Evolutionary conservation across 1,284 basidiomycete genomes (phyloP), one percentile per base, ranked within the genome.

Genomic region (Malassezia dermatis): DNA sequence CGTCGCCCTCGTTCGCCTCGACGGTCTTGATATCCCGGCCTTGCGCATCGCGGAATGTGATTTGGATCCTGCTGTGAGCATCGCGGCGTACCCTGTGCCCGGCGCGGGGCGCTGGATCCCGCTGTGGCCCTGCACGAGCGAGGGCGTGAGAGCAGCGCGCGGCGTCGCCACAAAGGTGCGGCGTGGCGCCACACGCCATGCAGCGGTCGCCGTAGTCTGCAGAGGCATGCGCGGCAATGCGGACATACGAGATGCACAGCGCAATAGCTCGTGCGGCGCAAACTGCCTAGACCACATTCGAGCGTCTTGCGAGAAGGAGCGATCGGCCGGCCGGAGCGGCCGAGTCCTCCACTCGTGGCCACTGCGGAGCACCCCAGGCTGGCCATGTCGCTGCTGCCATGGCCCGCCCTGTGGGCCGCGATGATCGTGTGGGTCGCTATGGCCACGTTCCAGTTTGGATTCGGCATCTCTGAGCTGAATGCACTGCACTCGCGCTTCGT

Each of bases 1-100:
- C 89, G 72, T 98, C 93, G 13, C 91, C 93, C 71, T 90, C 89
- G 73, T 87, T 91, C 1, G 81, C 91, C 75, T 95, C 86, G 10
- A 95, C 83, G 0, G 86, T 91, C 77, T 86, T 89, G 56, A 96
- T 79, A 6, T 81, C 78, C 34, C 80, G 80, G 5, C 89, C 91
- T 67, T 89, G 89, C 2, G 88, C 80, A 75, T 94, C 89, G 65
- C 86, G 83, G 78, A 93, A 96, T 64, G 86, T 83, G 8, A 96
- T 78, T 68, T 85, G 91, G 67, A 96, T 84, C 8, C 90, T 55
- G 50, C 49, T 50, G 43, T 75, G 24, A 66, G 76, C 41, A 70
- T 69, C 17, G 17, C 4, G 10, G 41, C 58, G 30, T 43, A 58
- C 54, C 67, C 88, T 44, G 78, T 80, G 17, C 81, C 81, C 6